Evolutionary conservation across 2,329 filamentous ascomycete genomes (phyloP).

Genomic region (Penicillium brasilianum): DNA sequence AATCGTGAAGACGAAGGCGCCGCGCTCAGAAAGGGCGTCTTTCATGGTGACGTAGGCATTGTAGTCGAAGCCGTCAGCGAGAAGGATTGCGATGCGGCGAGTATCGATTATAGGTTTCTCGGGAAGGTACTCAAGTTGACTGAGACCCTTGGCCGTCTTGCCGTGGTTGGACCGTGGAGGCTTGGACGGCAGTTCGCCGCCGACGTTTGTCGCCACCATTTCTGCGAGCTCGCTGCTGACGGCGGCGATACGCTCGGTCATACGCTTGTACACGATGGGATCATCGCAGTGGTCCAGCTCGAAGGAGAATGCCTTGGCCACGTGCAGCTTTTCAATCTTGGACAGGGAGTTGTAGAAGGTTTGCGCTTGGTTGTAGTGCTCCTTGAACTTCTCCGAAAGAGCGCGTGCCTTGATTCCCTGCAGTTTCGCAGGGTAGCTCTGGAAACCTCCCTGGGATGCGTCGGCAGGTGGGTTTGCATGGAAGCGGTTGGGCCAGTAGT

Average conservation of each 20-base stretch:
- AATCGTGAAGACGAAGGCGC: slow-evolving; percentile 75
- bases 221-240: slow-evolving; percentile 74
- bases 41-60: slow-evolving; percentile 69
- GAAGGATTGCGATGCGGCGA: slow-evolving; percentile 74
- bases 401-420: slow-evolving; percentile 71
- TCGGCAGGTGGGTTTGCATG: slow-evolving; percentile 67
- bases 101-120: slow-evolving; percentile 69
- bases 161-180: slow-evolving; percentile 67
- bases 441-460: slow-evolving; percentile 67
- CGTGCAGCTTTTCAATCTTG: slow-evolving; percentile 41
- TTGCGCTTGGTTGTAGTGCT: slow-evolving; percentile 46
- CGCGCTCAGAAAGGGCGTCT: slow-evolving; percentile 63
- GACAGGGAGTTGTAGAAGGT: slow-evolving; percentile 46
- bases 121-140: slow-evolving; percentile 69
- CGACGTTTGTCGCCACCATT: slow-evolving; percentile 72
- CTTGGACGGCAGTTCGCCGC: slow-evolving; percentile 64
- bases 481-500: slow-evolving; percentile 80
- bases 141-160: slow-evolving; percentile 65
- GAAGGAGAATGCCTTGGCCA: slow-evolving; percentile 45
- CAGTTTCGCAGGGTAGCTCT: slow-evolving; percentile 69
- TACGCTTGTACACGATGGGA: slow-evolving; percentile 73
- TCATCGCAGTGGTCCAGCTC: slow-evolving; percentile 68
- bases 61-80: slow-evolving; percentile 77
- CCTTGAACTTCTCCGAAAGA: slow-evolving; percentile 51
- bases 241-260: slow-evolving; percentile 70